phyloP scores from a whole-genome alignment of 2,329 filamentous ascomycete genomes.

The Lasiodiplodia citricola region DNA sequence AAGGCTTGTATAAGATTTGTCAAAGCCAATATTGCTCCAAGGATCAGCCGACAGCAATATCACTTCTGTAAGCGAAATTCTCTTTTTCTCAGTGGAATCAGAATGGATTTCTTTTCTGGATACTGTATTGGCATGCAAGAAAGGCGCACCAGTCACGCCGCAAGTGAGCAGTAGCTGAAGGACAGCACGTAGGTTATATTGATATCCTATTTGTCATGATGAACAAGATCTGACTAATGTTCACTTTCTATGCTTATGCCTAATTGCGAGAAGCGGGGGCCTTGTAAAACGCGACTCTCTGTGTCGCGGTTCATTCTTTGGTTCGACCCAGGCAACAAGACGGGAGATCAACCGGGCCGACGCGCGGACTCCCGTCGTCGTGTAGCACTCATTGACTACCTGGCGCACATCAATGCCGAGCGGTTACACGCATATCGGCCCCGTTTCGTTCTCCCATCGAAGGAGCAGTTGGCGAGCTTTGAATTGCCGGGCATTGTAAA shows the following conservation, averaged over 20 bases:
- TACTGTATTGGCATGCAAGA: background rate
- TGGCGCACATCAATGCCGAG: background rate
- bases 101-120: background rate
- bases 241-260: background rate
- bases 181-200: background rate
- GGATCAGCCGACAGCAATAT: background rate
- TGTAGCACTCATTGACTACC: background rate
- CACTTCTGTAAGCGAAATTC: background rate
- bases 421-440: background rate
- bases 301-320: background rate
- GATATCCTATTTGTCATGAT: background rate
- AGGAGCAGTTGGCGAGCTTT: background rate
- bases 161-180: background rate
- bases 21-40: background rate
- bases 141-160: background rate
- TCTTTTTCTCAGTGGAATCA: background rate
- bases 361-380: background rate
- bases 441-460: too few relatives aligned
- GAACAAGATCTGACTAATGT: background rate
- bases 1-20: background rate
- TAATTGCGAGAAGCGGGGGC: background rate
- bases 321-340: background rate
- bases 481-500: too few relatives aligned
- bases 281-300: background rate
- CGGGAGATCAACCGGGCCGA: constrained; percentile 19